A percentile compares a stretch with the other conserved stretches of the same genome.
Conservation (phyloP, 2,329 filamentous ascomycete genomes). For the Stenocarpella maydis region DNA sequence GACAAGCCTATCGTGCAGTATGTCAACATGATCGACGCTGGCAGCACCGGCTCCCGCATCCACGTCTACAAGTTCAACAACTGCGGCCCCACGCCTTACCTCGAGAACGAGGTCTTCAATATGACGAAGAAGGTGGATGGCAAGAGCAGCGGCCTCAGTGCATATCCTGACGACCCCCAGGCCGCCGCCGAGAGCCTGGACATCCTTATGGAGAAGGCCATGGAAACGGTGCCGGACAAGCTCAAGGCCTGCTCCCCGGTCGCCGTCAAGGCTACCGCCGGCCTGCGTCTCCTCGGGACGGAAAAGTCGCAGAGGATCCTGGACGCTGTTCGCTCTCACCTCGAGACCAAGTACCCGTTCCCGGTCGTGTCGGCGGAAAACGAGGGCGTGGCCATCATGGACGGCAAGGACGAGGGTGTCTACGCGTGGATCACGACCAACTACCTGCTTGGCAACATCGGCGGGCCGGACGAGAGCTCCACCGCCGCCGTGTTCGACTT, state of each 20-base stretch:
- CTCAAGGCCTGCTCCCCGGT: constrained; percentile 92
- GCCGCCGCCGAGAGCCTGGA: constrained; percentile 92
- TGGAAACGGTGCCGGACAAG: constrained; percentile 84
- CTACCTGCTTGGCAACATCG: constrained; percentile 97
- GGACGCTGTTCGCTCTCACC: constrained; percentile 79
- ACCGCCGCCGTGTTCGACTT: constrained; percentile 97
- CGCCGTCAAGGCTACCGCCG: constrained; percentile 97
- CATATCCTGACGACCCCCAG: constrained; percentile 85
- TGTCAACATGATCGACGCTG: constrained; percentile 98
- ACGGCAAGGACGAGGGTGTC: constrained; percentile 94
- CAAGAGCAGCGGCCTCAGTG: constrained; percentile 72
- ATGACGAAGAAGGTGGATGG: constrained; percentile 89
- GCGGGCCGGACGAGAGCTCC: constrained; percentile 85
- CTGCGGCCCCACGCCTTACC: constrained; percentile 92
- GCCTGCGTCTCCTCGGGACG: constrained; percentile 83
- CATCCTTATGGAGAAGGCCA: constrained; percentile 83
- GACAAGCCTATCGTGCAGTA: constrained; percentile 97
- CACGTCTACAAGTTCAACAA: constrained; percentile 99
- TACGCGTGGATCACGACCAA: constrained; percentile 99
- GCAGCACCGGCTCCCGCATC: constrained; percentile 96
- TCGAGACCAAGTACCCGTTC: constrained; percentile 93
- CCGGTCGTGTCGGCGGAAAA: constrained; percentile 87
- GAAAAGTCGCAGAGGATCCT: constrained; percentile 86
- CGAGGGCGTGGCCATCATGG: constrained; percentile 95
- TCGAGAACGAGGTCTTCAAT: constrained; percentile 92